Conservation (phyloP, 768 basidiomycete genomes). For the Lactarius evosmus region DNA sequence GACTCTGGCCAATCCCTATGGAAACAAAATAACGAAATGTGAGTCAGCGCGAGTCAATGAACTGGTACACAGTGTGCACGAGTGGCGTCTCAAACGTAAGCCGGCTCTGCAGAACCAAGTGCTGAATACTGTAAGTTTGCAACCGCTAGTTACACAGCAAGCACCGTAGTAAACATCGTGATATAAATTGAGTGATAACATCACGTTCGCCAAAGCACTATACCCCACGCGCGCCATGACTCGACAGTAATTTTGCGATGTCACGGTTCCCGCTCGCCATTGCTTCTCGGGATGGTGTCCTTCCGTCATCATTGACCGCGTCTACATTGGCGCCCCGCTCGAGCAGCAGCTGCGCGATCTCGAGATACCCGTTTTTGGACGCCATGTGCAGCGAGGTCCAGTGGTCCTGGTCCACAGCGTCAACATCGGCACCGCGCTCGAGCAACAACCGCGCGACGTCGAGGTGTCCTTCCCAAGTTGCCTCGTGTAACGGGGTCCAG, state of each 20-base stretch:
- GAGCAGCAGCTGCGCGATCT: neutral
- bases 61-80: no score
- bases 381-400: conserved; percentile 5
- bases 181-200: neutral
- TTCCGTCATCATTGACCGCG: neutral
- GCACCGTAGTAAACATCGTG: no score
- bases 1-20: no score
- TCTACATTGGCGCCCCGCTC: neutral
- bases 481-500: neutral
- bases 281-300: neutral
- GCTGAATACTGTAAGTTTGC: no score
- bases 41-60: no score
- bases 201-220: neutral
- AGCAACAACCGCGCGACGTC: neutral
- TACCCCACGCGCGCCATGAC: neutral
- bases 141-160: no score
- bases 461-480: neutral
- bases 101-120: no score
- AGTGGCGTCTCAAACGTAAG: no score
- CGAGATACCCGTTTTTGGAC: neutral
- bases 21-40: no score
- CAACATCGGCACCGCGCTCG: neutral
- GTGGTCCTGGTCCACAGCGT: neutral
- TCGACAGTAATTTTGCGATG: neutral
- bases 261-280: no score